Evolutionary conservation across 2,329 filamentous ascomycete species (phyloP).

Genomic region (Penicillium polonicum): DNA sequence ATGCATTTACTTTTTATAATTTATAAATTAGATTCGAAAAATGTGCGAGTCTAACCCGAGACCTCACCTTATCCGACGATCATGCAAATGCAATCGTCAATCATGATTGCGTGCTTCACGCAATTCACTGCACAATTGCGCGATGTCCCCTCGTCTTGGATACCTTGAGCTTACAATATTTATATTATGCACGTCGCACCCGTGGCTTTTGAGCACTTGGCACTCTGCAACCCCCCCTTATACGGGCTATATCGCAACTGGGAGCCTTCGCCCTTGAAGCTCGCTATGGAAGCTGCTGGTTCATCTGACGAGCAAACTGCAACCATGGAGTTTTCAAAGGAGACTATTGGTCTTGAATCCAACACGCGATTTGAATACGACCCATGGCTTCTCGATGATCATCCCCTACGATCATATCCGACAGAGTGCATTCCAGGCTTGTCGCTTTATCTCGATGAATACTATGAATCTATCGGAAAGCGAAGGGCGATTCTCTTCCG

Average conservation of each 20-base stretch:
- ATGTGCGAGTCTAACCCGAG: neutral
- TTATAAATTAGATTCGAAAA: neutral
- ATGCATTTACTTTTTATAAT: neutral
- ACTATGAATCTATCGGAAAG: slow-evolving; percentile 12
- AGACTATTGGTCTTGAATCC: slow-evolving; percentile 3
- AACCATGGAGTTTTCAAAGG: neutral
- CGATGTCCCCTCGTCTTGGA: slow-evolving; percentile 13
- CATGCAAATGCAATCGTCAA: slow-evolving; percentile 15
- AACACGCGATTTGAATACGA: slow-evolving; percentile 22
- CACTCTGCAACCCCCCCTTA: neutral
- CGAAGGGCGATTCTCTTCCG: slow-evolving; percentile 26
- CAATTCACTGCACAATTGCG: slow-evolving; percentile 17
- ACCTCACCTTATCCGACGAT: neutral
- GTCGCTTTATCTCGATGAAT: slow-evolving; percentile 14
- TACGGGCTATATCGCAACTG: neutral
- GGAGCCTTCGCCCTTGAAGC: neutral
- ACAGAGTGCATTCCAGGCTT: slow-evolving; percentile 32
- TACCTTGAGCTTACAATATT: neutral
- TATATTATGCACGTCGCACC: neutral
- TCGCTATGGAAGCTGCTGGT: slow-evolving; percentile 4
- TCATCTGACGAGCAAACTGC: neutral
- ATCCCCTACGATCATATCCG: slow-evolving; percentile 36
- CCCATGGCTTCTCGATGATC: slow-evolving; percentile 33
- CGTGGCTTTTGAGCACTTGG: neutral
- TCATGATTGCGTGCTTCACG: slow-evolving; percentile 22